Evolutionary conservation across 2,329 filamentous ascomycete genomes (phyloP).

Genomic region (Thielaviopsis euricoi): DNA sequence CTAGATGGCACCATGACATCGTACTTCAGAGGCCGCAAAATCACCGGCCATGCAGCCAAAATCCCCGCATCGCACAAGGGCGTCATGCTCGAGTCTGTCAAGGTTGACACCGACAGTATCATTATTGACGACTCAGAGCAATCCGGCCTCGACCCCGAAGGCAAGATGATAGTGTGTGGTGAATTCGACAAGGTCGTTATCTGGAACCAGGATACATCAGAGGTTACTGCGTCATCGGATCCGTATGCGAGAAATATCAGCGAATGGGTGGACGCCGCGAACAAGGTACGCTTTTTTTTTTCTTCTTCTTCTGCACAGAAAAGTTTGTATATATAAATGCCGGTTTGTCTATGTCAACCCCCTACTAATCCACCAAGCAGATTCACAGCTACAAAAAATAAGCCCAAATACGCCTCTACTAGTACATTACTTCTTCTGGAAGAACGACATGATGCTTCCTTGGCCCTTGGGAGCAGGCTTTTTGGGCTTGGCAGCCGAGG

Average conservation of each 20-base stretch:
- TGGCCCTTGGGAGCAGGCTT: slow-evolving; percentile 46
- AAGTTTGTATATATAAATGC: background rate
- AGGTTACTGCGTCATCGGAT: slow-evolving; percentile 39
- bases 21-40: slow-evolving; percentile 66
- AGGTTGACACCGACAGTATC: slow-evolving; percentile 17
- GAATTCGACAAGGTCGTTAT: slow-evolving; percentile 60
- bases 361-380: background rate
- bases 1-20: slow-evolving; percentile 36
- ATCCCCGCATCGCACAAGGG: slow-evolving; percentile 60
- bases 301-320: background rate
- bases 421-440: slow-evolving; percentile 53
- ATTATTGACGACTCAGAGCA: slow-evolving; percentile 24
- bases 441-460: slow-evolving; percentile 86
- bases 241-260: slow-evolving; percentile 56
- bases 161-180: slow-evolving; percentile 44
- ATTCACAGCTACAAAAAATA: background rate
- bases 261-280: slow-evolving; percentile 66
- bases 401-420: background rate
- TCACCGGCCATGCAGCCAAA: slow-evolving; percentile 48
- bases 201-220: slow-evolving; percentile 65
- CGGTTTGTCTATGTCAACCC: too few species aligned
- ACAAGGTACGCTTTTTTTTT: slow-evolving; percentile 30
- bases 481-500: slow-evolving; percentile 33
- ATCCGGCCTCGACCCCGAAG: slow-evolving; percentile 22
- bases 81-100: slow-evolving; percentile 35